These are phyloP conservation scores for Podaxis sp. DNA, from an alignment of 768 basidiomycete genomes.

Conservation along the genomic window DNA sequence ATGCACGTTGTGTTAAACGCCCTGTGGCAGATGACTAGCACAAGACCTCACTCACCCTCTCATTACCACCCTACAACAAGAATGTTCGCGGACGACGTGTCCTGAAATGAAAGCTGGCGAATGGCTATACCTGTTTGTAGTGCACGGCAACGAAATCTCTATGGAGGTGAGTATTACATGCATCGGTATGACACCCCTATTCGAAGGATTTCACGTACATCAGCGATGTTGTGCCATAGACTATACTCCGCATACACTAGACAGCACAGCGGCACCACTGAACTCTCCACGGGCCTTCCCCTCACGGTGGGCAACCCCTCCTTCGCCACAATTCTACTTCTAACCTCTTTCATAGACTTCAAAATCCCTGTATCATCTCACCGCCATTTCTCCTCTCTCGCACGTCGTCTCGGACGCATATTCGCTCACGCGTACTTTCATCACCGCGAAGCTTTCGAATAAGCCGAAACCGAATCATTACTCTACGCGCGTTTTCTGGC, in stretches of 20 bases:
- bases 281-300: constrained; percentile 93
- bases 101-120: constrained; percentile 99
- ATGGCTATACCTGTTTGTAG: constrained; percentile 96
- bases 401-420: constrained; percentile 88
- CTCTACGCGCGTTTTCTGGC: constrained; percentile 89
- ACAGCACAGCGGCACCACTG: constrained; percentile 88
- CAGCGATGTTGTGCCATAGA: constrained; percentile 97
- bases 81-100: constrained; percentile 84
- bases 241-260: constrained; percentile 91
- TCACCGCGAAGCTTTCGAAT: constrained; percentile 88
- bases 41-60: constrained; percentile 86
- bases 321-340: background rate
- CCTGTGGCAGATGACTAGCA: constrained; percentile 70
- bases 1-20: background rate
- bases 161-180: constrained; percentile 64
- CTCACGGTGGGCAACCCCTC: constrained; percentile 58
- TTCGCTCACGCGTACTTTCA: constrained; percentile 97
- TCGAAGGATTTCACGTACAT: background rate
- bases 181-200: background rate
- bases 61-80: constrained; percentile 81
- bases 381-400: constrained; percentile 88
- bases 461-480: constrained; percentile 87
- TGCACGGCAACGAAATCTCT: constrained; percentile 84
- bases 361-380: constrained; percentile 78
- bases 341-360: constrained; percentile 50